These are phyloP conservation scores for Bodo saltans DNA, from an alignment of 78 protist species.

Conservation along the genomic window DNA sequence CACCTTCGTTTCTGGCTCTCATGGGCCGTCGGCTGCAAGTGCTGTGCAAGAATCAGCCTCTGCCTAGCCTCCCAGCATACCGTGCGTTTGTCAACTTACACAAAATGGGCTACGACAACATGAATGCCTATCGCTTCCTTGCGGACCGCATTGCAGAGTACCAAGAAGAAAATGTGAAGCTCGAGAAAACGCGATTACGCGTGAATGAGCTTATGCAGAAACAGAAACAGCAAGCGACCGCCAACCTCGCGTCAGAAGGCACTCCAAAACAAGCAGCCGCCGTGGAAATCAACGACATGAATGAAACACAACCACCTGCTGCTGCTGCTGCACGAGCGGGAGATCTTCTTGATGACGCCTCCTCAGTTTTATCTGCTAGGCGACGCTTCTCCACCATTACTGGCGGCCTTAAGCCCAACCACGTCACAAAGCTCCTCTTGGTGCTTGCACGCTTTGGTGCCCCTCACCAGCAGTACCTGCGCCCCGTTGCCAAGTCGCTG, in stretches of 20 bases:
- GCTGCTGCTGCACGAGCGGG: neutral
- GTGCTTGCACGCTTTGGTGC: neutral
- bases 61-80: neutral
- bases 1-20: neutral
- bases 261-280: neutral
- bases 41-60: neutral
- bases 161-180: neutral
- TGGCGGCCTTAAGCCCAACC: neutral
- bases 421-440: neutral
- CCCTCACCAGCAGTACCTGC: neutral
- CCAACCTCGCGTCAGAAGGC: neutral
- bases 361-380: neutral
- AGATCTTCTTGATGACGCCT: neutral
- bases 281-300: neutral
- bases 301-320: neutral
- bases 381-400: neutral
- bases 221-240: neutral
- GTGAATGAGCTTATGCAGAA: neutral
- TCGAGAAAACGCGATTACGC: neutral
- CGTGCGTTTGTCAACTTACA: neutral
- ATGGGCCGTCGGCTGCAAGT: neutral
- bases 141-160: neutral
- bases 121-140: neutral
- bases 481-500: neutral
- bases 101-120: neutral